Evolutionary conservation across 1,284 basidiomycete genomes (phyloP).

Genomic region (Irpex lacteus): DNA sequence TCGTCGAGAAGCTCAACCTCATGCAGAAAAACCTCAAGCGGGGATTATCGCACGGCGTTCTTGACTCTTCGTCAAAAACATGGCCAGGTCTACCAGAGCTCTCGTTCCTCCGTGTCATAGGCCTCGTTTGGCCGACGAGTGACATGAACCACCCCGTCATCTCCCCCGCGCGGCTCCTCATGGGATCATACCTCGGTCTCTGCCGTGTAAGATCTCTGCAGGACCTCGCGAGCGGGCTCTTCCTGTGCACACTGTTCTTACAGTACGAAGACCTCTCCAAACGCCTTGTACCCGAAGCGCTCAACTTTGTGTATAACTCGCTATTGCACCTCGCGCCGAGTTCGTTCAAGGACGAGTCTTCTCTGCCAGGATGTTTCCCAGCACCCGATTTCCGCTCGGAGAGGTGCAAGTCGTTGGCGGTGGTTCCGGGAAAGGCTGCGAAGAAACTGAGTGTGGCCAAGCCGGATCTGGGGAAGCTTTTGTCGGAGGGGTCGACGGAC

Average conservation of each 20-base stretch:
- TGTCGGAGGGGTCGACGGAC: constrained; percentile 31
- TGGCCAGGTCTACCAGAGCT: constrained; percentile 90
- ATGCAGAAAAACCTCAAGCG: constrained; percentile 95
- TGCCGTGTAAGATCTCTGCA: constrained; percentile 71
- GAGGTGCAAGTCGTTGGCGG: constrained; percentile 36
- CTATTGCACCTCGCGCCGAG: constrained; percentile 73
- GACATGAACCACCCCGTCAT: constrained; percentile 91
- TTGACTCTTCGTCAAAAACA: constrained; percentile 67
- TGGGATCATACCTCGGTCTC: constrained; percentile 90
- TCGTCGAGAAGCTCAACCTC: constrained; percentile 79
- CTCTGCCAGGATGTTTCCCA: constrained; percentile 66
- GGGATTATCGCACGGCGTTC: constrained; percentile 77
- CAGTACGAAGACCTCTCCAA: constrained; percentile 87
- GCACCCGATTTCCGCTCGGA: constrained; percentile 68
- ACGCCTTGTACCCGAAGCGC: constrained; percentile 85
- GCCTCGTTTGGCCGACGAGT: constrained; percentile 89
- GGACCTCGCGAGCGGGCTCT: constrained; percentile 86
- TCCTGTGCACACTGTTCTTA: constrained; percentile 81
- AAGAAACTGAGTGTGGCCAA: constrained; percentile 37
- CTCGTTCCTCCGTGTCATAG: constrained; percentile 77
- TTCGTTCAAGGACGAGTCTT: constrained; percentile 41
- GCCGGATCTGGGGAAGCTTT: constrained; percentile 46
- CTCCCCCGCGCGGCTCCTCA: constrained; percentile 83
- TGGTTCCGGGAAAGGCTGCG: constrained; percentile 39
- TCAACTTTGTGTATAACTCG: constrained; percentile 79